Base-by-base conservation (phyloP, 345 rosid genomes). In the Melastoma malabathricum region DNA sequence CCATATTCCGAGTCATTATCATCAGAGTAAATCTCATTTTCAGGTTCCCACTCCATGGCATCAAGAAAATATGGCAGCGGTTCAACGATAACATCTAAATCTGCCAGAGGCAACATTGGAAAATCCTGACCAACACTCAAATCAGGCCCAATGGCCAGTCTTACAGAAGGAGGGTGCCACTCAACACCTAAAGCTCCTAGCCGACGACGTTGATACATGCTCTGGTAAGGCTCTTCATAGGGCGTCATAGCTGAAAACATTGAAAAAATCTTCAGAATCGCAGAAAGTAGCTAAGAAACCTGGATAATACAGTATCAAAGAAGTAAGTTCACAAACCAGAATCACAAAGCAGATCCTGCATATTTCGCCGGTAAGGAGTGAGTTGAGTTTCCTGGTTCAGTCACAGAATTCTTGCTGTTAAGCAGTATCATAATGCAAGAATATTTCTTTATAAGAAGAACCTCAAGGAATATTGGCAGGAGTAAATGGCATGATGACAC, bases 321-420 rank as follows among this genome's bases (percentile, higher is more conserved):
- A 48, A 18, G 18, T 18, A 15, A 15, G 25, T n/a, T 19, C 58
- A 58, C 48, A 63, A 61, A 93, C 99, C 95, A 59, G 97, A 88
- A 68, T 93, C 99, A 61, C 99, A 93, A 51, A 93, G 97, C 51
- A 83, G 82, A 78, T 93, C 99, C 75, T 88, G 95, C 85, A 93
- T 68, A 74, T 93, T 93, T 69, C 99, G 81, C 15, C 84, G 79
- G 60, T 79, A 85, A 19, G 99, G 82, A 52, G 63, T 69, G 62
- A 83, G 83, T 68, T 93, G 99, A 63, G 99, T 85, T 81, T 93
- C 97, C 97, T 93, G 80, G 66, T 73, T 54, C 54, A 66, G 52
- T 67, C 41, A 34, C 12, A 34, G 38, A 31, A 31, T 31, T 31
- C 10, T 31, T 31, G 38, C 38, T 38, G 18, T 23, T 17, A 38